A percentile compares a stretch with the other conserved stretches of the same genome.
These are phyloP conservation scores for Metschnikowia shivogae DNA, from an alignment of 805 yeast genomes.

Conservation along the genomic window DNA sequence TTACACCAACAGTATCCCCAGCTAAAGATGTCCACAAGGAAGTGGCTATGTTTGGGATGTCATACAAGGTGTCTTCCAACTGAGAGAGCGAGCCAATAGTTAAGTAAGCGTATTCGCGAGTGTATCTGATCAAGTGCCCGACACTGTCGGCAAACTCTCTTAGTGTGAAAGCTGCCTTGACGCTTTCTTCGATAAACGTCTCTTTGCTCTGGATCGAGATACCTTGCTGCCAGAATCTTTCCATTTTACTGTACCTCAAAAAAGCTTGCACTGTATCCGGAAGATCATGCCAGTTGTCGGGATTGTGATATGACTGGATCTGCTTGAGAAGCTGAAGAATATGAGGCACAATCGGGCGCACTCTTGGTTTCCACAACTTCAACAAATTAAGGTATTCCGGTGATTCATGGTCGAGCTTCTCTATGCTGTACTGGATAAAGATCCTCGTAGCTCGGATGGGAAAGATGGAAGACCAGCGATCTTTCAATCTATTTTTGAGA, in stretches of 20 bases:
- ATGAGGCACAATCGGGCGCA: constrained; percentile 87
- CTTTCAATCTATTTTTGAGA: constrained; percentile 73
- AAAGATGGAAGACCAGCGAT: constrained; percentile 90
- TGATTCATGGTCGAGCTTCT: constrained; percentile 75
- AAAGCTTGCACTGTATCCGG: constrained; percentile 90
- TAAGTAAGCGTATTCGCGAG: constrained; percentile 90
- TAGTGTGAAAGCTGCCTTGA: constrained; percentile 87
- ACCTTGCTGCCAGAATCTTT: constrained; percentile 98
- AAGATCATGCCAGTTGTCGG: constrained; percentile 81
- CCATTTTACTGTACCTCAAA: constrained; percentile 84
- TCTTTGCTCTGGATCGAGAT: constrained; percentile 92
- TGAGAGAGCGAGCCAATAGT: constrained; percentile 88
- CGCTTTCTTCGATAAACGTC: constrained; percentile 89
- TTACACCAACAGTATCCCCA: constrained; percentile 78
- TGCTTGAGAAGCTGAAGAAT: constrained; percentile 83
- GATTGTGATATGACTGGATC: constrained; percentile 91
- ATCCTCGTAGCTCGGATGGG: constrained; percentile 95
- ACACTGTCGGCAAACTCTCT: constrained; percentile 97
- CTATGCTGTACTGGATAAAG: constrained; percentile 92
- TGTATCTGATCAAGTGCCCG: constrained; percentile 92
- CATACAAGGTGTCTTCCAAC: constrained; percentile 83
- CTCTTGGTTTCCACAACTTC: constrained; percentile 86
- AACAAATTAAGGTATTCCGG: constrained; percentile 68
- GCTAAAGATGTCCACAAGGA: constrained; percentile 84
- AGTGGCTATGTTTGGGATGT: constrained; percentile 74